Base-by-base conservation (phyloP, 2,329 filamentous ascomycete species). In the Ceratocystis papillata region DNA sequence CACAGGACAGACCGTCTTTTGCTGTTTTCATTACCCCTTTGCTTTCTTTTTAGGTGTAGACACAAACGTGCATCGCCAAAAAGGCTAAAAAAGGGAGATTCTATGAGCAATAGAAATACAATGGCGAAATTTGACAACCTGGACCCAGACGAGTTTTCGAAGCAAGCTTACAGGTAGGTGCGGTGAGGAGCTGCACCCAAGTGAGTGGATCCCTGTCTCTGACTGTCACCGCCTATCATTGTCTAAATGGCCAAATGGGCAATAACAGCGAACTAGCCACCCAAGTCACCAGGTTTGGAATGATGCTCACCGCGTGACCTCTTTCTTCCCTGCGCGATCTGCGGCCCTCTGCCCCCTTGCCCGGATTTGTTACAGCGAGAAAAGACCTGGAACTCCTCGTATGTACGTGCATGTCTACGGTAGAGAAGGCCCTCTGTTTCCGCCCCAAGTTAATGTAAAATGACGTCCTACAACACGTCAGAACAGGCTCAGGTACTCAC, bases 151-250 rank as follows among this genome's bases (percentile, higher is more conserved):
- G 17, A 30, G 53, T 22, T 28, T 30, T 17, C 46, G 10, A 41
- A 41, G 37, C 37, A 41, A 41, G 37, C 37, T 12, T 41, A 12
- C 37, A 41, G 10, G 37, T 41, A 15, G 0, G 37, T 41, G 37
- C 10, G 37, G 37, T 41, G 37, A 41, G 37, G 10, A 41, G 10
- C 37, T 41, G 37, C 37, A 12, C 37, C 37, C 37, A 15, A 41
- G 10, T 41, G 10, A 12, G 37, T 41, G 37, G 3, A 41, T 41
- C 37, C 37, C 37, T 41, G 37, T 12, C 37, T 41, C 12, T 41
- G 55, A 15, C 55, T 20, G 28, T 59, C 55, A 59, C 55, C 55
- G 55, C 55, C 28, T 59, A 59, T 59, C 15, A 59, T 37, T 59
- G 55, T 59, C 55, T 37, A 59, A 59, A 59, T 37, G 55, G 28